A percentile compares a stretch with the other conserved stretches of the same genome.
Evolutionary conservation across 2,329 filamentous ascomycete species (phyloP).

Genomic region (Gnomoniopsis smithogilvyi): DNA sequence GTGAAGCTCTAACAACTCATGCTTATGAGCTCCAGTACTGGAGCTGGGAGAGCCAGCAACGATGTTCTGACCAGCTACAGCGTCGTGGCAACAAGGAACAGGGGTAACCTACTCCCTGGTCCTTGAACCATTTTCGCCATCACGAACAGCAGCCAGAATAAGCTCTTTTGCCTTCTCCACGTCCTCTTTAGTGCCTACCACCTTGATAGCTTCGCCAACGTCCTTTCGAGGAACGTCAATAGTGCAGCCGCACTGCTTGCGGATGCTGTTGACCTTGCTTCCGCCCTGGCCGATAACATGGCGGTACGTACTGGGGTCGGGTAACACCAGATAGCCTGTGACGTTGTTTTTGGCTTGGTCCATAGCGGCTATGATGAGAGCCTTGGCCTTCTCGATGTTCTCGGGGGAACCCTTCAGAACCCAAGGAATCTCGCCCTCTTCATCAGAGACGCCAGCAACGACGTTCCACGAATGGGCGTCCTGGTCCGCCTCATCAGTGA

Average conservation of each 20-base stretch:
- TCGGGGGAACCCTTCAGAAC: conserved; percentile 77
- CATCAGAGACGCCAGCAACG: conserved; percentile 59
- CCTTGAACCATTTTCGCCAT: conserved; percentile 41
- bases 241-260: conserved; percentile 87
- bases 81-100: background rate
- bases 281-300: conserved; percentile 87
- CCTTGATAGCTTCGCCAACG: conserved; percentile 86
- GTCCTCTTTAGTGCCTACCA: conserved; percentile 74
- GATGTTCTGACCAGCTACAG: background rate
- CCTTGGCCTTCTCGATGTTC: conserved; percentile 77
- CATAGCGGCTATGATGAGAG: conserved; percentile 69
- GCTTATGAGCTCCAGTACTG: too few relatives aligned
- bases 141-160: conserved; percentile 78
- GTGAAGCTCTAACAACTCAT: too few relatives aligned
- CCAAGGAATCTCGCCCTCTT: conserved; percentile 80
- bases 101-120: conserved; percentile 20
- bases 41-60: background rate
- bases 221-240: conserved; percentile 89
- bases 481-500: conserved; percentile 71
- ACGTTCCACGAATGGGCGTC: conserved; percentile 82
- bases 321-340: conserved; percentile 83
- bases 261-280: conserved; percentile 87
- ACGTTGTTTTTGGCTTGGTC: conserved; percentile 68
- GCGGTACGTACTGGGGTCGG: conserved; percentile 85
- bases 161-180: conserved; percentile 85